Evolutionary conservation across 1,284 basidiomycete genomes (phyloP), one percentile per base, ranked within the genome.

Genomic region (Tilletia walkeri): DNA sequence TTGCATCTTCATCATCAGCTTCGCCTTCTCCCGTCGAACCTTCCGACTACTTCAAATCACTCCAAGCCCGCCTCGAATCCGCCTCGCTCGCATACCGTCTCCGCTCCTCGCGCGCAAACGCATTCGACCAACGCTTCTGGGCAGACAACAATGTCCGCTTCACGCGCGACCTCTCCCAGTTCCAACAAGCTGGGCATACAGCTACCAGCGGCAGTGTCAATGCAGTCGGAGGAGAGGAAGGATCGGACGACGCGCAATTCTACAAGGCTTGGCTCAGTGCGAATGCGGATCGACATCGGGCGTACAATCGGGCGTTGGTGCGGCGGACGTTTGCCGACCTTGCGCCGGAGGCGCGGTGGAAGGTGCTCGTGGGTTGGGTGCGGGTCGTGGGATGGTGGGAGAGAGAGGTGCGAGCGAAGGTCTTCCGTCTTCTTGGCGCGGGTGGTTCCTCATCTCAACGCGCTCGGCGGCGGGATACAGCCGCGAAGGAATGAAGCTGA

Each of bases 121-220:
- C 74, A 63, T 79, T 80, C 70, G 80, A 81, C 69, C 80, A 82
- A 70, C 79, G 81, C 49, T 82, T 82, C 56, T 82, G 81, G 81
- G 69, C 76, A 34, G 81, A 82, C 67, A 82, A 82, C 70, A 82
- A 82, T 53, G 71, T 70, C 12, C 74, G 81, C 2, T 82, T 82
- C 71, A 74, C 73, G 36, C 73, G 75, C n/a, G 80, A 78, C 0
- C 67, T 77, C 18, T 30, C 10, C 24, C 50, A 9, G 18, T 53
- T 18, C 50, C 50, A 9, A 9, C 16, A 9, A 53, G 50, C 47
- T 48, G 47, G 47, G n/a, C n/a, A 10, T 48, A n/a, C 47, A 48
- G 12, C 53, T 10, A 36, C 56, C 7, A 18, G n/a, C n/a, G 18
- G 9, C 16, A 34, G 38, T 34, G 24, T 34, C 1, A 14, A 3